Conservation (phyloP, 805 yeast species). For the Sugiyamaella marilandica region DNA sequence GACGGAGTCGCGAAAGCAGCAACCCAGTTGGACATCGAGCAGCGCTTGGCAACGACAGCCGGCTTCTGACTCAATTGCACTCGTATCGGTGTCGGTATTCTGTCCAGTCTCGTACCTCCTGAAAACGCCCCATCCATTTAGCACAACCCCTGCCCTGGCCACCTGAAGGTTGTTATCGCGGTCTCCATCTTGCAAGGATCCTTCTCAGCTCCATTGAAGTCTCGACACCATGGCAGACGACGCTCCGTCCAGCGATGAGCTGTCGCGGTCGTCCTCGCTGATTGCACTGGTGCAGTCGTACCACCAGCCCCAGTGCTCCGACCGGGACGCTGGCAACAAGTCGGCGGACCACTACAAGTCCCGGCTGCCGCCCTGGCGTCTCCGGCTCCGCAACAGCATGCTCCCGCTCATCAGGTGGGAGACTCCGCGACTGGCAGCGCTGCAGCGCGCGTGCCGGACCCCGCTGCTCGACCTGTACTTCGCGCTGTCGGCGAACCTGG, state of each 20-base stretch:
- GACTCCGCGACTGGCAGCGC: slow-evolving; percentile 49
- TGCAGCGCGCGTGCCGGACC: slow-evolving; percentile 51
- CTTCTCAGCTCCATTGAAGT: too few species aligned
- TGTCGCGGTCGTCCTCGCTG: slow-evolving; percentile 20
- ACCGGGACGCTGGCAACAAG: slow-evolving; percentile 69
- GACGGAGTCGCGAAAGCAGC: too few species aligned
- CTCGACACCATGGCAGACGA: neutral
- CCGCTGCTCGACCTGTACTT: slow-evolving; percentile 65
- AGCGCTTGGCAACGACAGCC: too few species aligned
- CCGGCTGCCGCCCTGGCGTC: slow-evolving; percentile 47
- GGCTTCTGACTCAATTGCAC: too few species aligned
- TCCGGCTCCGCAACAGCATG: slow-evolving; percentile 44
- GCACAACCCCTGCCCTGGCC: too few species aligned
- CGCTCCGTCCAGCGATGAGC: neutral
- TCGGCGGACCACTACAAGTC: slow-evolving; percentile 60
- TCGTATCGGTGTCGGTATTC: too few species aligned
- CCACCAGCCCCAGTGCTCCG: slow-evolving; percentile 24
- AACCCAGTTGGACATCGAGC: too few species aligned
- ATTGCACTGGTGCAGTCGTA: slow-evolving; percentile 20
- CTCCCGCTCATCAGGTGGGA: slow-evolving; percentile 60
- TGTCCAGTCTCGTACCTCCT: too few species aligned
- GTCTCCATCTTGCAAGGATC: too few species aligned
- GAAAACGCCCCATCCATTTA: too few species aligned
- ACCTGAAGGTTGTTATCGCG: too few species aligned
- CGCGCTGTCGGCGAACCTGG: slow-evolving; percentile 83